Evolutionary conservation across 2,329 filamentous ascomycete species (phyloP).

Genomic region (Pezicula neosporulosa): DNA sequence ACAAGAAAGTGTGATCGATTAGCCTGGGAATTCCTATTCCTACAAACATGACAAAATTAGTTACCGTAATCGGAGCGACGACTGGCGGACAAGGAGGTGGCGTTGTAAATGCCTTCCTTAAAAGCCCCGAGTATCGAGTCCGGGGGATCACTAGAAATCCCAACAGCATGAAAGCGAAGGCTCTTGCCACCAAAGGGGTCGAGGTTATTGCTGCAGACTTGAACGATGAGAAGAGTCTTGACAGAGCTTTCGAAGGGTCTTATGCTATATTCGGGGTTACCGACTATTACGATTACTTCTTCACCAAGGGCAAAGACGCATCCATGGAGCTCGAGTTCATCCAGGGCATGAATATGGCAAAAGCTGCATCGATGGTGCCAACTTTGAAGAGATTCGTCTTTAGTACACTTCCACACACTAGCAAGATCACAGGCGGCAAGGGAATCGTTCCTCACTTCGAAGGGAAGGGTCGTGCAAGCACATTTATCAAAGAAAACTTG

Average conservation of each 20-base stretch:
- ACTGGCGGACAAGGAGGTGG: too few species aligned
- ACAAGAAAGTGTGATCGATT: too few species aligned
- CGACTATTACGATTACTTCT: constrained; percentile 51
- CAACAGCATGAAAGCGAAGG: constrained; percentile 35
- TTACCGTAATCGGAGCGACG: too few species aligned
- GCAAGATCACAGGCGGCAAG: constrained; percentile 31
- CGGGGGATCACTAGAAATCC: constrained; percentile 42
- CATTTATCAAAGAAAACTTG: constrained; percentile 27
- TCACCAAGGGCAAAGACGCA: constrained; percentile 27
- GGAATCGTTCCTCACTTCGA: constrained; percentile 32
- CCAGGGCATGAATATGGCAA: constrained; percentile 43
- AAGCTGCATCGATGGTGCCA: constrained; percentile 32
- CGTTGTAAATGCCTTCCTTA: too few species aligned
- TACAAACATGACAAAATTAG: too few species aligned
- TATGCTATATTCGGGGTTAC: constrained; percentile 52
- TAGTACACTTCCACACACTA: constrained; percentile 35
- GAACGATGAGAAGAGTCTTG: constrained; percentile 34
- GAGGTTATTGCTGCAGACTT: constrained; percentile 42
- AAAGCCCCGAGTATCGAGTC: constrained; percentile 33
- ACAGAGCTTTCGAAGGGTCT: constrained; percentile 39
- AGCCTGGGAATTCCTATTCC: too few species aligned
- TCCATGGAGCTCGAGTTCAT: constrained; percentile 34
- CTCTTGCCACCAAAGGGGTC: constrained; percentile 33
- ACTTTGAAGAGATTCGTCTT: constrained; percentile 41
- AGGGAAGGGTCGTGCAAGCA: constrained; percentile 32